Percentiles rank a stretch among this genome's conserved stretches.
phyloP scores from a whole-genome alignment of 1,284 basidiomycete species.

The Leucoagaricus sp. region DNA sequence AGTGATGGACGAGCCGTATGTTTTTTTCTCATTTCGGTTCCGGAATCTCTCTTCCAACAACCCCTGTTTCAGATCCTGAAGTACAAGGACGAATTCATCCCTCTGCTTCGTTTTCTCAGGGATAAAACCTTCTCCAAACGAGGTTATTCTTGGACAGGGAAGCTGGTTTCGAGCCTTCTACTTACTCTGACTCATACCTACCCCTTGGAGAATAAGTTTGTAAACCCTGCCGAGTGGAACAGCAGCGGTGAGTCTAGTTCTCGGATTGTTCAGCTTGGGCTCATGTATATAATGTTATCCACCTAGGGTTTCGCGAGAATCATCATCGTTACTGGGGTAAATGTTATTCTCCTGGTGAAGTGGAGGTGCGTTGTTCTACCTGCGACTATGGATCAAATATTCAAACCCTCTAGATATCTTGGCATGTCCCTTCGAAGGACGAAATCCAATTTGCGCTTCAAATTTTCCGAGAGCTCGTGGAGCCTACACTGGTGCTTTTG shows the following conservation, averaged over 20 bases:
- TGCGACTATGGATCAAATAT: not conserved
- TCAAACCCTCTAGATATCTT: slow-evolving; percentile 57
- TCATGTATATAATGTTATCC: not conserved
- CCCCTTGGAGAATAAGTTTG: slow-evolving; percentile 81
- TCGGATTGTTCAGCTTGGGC: not conserved
- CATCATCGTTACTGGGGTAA: slow-evolving; percentile 85
- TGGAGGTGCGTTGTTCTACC: slow-evolving; percentile 43
- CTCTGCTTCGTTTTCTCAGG: slow-evolving; percentile 68
- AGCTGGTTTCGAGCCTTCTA: slow-evolving; percentile 76
- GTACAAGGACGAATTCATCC: slow-evolving; percentile 66
- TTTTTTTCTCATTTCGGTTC: slow-evolving; percentile 15
- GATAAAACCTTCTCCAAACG: slow-evolving; percentile 80
- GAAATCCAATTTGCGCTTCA: slow-evolving; percentile 82
- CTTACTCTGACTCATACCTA: slow-evolving; percentile 83
- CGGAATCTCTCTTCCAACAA: slow-evolving; percentile 2
- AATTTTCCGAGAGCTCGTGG: slow-evolving; percentile 72
- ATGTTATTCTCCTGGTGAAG: slow-evolving; percentile 58
- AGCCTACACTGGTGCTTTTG: slow-evolving; percentile 64
- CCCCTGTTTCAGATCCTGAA: slow-evolving; percentile 49
- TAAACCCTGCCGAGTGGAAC: slow-evolving; percentile 80
- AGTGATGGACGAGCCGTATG: slow-evolving; percentile 67
- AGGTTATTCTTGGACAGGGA: slow-evolving; percentile 82
- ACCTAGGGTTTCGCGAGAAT: slow-evolving; percentile 66
- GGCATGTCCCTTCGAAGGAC: slow-evolving; percentile 69
- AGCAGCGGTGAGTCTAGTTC: slow-evolving; percentile 59